Evolutionary conservation across 2,329 filamentous ascomycete genomes (phyloP).

Genomic region (Calonectria multiphialidica): DNA sequence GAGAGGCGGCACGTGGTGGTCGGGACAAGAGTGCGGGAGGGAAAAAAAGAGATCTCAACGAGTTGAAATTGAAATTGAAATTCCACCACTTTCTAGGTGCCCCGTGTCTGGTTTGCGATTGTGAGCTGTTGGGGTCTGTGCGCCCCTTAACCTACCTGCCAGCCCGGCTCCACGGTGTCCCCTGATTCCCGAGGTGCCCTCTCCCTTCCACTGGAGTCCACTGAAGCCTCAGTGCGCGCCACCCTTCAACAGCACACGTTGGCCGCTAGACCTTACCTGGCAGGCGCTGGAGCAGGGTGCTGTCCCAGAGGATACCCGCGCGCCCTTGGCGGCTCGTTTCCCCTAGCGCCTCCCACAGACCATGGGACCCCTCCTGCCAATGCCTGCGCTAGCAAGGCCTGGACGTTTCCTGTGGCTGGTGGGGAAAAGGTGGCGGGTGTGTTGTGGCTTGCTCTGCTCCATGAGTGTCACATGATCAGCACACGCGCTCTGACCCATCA

Average conservation of each 20-base stretch:
- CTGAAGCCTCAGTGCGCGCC: slow-evolving; percentile 10
- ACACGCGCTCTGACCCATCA: slow-evolving; percentile 32
- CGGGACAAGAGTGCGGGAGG: slow-evolving; percentile 28
- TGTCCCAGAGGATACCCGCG: slow-evolving; percentile 25
- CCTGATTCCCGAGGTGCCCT: neutral
- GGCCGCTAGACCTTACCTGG: slow-evolving; percentile 10
- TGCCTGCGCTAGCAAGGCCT: neutral
- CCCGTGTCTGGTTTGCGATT: slow-evolving; percentile 44
- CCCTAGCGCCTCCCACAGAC: slow-evolving; percentile 35
- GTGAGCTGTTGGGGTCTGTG: slow-evolving; percentile 42
- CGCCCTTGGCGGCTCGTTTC: slow-evolving; percentile 34
- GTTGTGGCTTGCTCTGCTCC: slow-evolving; percentile 11
- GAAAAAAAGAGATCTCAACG: slow-evolving; percentile 26
- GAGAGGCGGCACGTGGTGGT: slow-evolving; percentile 23
- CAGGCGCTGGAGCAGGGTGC: slow-evolving; percentile 13
- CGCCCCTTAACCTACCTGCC: slow-evolving; percentile 27
- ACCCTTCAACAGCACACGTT: neutral
- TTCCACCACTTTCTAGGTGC: slow-evolving; percentile 44
- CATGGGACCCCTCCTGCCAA: slow-evolving; percentile 13
- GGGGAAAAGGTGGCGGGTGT: neutral
- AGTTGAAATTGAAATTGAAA: slow-evolving; percentile 37
- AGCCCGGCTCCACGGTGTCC: neutral
- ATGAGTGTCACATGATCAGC: slow-evolving; percentile 38
- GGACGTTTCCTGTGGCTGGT: neutral
- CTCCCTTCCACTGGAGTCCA: slow-evolving; percentile 2